These are phyloP conservation scores for Metschnikowia reukaufii DNA, from an alignment of 805 yeast genomes.

Conservation along the genomic window DNA sequence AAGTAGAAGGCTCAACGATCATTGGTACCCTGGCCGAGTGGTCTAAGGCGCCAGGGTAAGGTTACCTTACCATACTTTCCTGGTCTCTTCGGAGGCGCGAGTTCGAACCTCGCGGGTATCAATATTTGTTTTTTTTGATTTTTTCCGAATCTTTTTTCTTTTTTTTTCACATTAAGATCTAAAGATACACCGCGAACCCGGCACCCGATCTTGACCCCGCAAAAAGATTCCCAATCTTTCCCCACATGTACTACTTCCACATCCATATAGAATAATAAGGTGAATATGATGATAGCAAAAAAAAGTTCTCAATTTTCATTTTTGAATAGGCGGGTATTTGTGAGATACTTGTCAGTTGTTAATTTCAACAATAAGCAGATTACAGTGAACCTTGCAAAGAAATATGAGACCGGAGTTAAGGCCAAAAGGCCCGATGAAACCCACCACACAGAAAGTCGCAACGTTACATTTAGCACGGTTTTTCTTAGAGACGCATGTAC, in stretches of 20 bases:
- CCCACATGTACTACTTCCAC: neutral
- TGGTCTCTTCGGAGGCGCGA: conserved; percentile 29
- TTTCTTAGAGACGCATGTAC: conserved; percentile 68
- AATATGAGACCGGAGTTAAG: conserved; percentile 10
- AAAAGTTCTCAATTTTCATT: neutral
- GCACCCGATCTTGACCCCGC: neutral
- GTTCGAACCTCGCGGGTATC: conserved; percentile 29
- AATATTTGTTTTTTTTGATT: conserved; percentile 11
- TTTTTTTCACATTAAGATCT: too few species aligned
- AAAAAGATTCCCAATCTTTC: neutral
- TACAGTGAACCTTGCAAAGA: conserved; percentile 23
- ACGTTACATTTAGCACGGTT: conserved; percentile 44
- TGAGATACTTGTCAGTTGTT: conserved; percentile 6
- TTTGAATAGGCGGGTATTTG: neutral
- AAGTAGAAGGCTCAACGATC: too few species aligned
- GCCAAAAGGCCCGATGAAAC: neutral
- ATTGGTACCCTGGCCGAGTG: conserved; percentile 27
- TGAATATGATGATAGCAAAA: neutral
- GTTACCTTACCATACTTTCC: conserved; percentile 27
- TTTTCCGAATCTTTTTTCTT: too few species aligned
- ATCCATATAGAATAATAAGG: neutral
- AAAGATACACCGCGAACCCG: too few species aligned
- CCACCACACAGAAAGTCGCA: neutral
- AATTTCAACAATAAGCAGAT: conserved; percentile 26
- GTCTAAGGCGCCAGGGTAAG: conserved; percentile 29